A percentile compares a stretch with the other conserved stretches of the same genome.
Evolutionary conservation across 306 rosid genomes (phyloP).

Genomic region (Medicago truncatula): MtrunA17r5.0-ANR NC_053042.1:34756501-34757000

Average conservation of each 20-base stretch:
- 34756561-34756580: no score
- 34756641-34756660: background rate
- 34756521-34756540: no score
- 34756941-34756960: conserved; percentile 50
- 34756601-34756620: conserved; percentile 9
- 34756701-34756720: no score
- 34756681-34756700: no score
- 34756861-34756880: background rate
- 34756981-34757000: conserved; percentile 44
- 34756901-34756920: background rate
- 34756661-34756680: background rate
- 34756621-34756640: conserved; percentile 3
- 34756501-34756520: no score
- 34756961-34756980: conserved; percentile 41
- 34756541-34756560: no score
- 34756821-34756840: conserved; percentile 2
- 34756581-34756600: no score
- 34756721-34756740: background rate
- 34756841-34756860: conserved; percentile 55
- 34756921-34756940: conserved; percentile 26
- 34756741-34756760: background rate
- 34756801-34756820: conserved; percentile 45
- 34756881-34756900: background rate
- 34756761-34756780: conserved; percentile 62
- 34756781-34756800: conserved; percentile 67